phyloP scores from a whole-genome alignment of 192 early-diverging fungal species.

The Coemansia sp. region DNA sequence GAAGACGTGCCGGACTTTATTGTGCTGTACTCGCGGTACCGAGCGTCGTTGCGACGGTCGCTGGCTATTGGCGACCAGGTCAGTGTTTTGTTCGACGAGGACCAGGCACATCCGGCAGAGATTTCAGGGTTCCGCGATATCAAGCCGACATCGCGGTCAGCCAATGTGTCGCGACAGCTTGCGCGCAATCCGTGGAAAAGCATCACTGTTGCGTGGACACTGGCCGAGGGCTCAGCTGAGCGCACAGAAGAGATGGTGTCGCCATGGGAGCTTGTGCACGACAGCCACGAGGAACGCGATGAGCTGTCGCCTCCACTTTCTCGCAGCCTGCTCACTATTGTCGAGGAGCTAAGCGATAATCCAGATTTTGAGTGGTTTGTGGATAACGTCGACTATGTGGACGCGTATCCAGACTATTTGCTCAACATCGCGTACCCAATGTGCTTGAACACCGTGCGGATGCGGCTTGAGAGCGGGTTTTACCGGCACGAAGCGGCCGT shows the following conservation, averaged over 20 bases:
- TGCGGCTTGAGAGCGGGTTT: constrained; percentile 57
- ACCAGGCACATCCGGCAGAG: constrained; percentile 54
- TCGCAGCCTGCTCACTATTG: constrained; percentile 43
- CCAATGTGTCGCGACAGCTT: constrained; percentile 51
- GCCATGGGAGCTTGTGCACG: constrained; percentile 40
- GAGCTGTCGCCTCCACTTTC: constrained; percentile 25
- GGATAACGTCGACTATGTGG: constrained; percentile 58
- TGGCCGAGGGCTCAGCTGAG: constrained; percentile 10
- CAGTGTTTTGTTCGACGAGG: constrained; percentile 65
- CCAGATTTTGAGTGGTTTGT: constrained; percentile 60
- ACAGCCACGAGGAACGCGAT: constrained; percentile 10
- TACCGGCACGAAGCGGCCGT: constrained; percentile 64
- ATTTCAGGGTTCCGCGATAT: constrained; percentile 53
- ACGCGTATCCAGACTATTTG: constrained; percentile 62
- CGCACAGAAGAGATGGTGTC: constrained; percentile 19
- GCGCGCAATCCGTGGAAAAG: constrained; percentile 51
- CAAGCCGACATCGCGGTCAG: constrained; percentile 43
- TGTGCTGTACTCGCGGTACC: constrained; percentile 62
- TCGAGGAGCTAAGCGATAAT: constrained; percentile 39
- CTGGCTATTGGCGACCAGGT: constrained; percentile 56
- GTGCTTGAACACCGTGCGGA: constrained; percentile 60
- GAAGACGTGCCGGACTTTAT: constrained; percentile 70
- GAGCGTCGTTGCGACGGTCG: constrained; percentile 53
- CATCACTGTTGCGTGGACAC: constrained; percentile 41
- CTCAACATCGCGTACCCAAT: constrained; percentile 67